Conservation (phyloP, 345 rosid genomes). For the Carallia brachiata region DNA sequence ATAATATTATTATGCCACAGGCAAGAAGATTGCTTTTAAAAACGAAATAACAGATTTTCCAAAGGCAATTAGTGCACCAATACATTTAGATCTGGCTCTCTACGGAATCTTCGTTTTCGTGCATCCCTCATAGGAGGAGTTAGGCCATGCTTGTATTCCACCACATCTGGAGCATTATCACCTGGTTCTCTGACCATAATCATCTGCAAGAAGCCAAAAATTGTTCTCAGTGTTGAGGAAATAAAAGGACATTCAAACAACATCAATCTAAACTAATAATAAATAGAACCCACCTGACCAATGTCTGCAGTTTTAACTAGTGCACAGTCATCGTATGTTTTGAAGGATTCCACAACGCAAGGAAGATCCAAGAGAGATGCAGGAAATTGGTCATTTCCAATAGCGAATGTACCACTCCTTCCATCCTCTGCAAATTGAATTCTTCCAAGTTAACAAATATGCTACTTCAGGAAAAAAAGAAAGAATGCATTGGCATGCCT, state of each 20-base stretch:
- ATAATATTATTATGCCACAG: too few relatives aligned
- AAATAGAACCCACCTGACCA: slow-evolving; percentile 55
- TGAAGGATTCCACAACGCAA: slow-evolving; percentile 85
- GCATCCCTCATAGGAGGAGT: slow-evolving; percentile 99
- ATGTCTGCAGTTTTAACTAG: slow-evolving; percentile 89
- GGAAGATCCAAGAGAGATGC: slow-evolving; percentile 89
- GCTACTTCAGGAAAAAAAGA: background rate
- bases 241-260: background rate
- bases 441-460: background rate
- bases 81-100: slow-evolving; percentile 99
- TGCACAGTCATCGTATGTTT: slow-evolving; percentile 86
- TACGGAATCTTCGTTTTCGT: slow-evolving; percentile 87
- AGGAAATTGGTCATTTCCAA: slow-evolving; percentile 70
- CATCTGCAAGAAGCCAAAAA: slow-evolving; percentile 50
- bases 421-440: slow-evolving; percentile 67
- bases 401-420: slow-evolving; percentile 71
- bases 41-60: background rate
- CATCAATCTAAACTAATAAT: slow-evolving; percentile 1
- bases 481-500: background rate
- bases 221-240: slow-evolving; percentile 1
- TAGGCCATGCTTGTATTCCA: slow-evolving; percentile 90
- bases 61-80: background rate
- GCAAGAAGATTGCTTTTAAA: background rate
- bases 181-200: slow-evolving; percentile 85
- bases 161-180: slow-evolving; percentile 71